Base-by-base conservation (phyloP, 2,329 filamentous ascomycete genomes). In the Neonectria punicea region DNA sequence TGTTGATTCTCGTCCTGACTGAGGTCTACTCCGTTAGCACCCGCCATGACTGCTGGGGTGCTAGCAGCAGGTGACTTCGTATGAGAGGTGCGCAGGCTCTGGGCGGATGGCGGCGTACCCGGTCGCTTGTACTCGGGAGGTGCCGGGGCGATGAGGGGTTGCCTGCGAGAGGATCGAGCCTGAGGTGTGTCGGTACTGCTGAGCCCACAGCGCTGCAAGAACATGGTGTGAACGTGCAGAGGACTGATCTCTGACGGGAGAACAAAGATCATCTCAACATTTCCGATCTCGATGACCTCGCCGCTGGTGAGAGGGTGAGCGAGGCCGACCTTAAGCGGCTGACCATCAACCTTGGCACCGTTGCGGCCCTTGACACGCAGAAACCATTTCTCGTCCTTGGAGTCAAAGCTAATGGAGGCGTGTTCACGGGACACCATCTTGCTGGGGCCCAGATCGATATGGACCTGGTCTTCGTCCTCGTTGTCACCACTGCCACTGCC, bases 211-310 rank as follows among this genome's bases (percentile, higher is more conserved):
- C 92, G 89, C 71, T 92, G 87, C 16, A 92, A 86, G 75, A 92
- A 94, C 73, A 82, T 87, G 22, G 86, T 86, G 74, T 92, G 88
- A 65, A 97, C 90, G 51, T 87, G 84, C 28, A 94, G 85, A 25
- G 88, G 87, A 61, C 83, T 84, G 50, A 88, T 84, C 70, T 92
- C 90, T 25, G 89, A 89, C 0, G 96, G 95, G n/a, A 97, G 88
- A 53, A 98, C 93, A 79, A 99, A 99, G 85, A 98, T 95, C 96
- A 99, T 99, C 82, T 99, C 95, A 1, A 96, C 92, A 58, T 93
- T 93, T 73, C 92, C 92, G 75, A 98, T 93, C 75, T 97, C 94
- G 63, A 99, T 90, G 47, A 98, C 93, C 77, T 95, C 91, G 63
- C 96, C 96, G 73, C 94, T 97, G 46, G 89, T 88, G 28, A 99